These are phyloP conservation scores for Mycena sp. DNA, from an alignment of 1,284 basidiomycete genomes.

Conservation along the genomic window DNA sequence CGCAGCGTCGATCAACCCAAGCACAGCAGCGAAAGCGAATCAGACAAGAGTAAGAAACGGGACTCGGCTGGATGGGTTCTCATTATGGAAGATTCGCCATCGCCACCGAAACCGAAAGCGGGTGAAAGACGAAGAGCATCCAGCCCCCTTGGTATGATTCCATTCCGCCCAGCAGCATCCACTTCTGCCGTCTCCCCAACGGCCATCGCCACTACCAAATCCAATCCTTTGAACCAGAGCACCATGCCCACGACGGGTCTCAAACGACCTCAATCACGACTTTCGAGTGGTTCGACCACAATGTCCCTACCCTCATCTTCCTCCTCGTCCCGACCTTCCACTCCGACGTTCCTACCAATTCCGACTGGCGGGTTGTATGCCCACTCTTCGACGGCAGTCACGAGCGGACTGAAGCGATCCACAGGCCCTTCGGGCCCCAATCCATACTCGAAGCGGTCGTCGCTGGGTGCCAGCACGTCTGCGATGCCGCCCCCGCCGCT, in stretches of 20 bases:
- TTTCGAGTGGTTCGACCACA: conserved; percentile 67
- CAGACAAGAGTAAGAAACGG: conserved; percentile 50
- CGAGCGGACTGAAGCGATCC: conserved; percentile 64
- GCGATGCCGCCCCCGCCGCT: conserved; percentile 40
- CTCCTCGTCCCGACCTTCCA: conserved; percentile 73
- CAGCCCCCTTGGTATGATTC: conserved; percentile 59
- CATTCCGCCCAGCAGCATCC: conserved; percentile 49
- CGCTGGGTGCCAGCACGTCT: conserved; percentile 58
- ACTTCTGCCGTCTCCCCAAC: conserved; percentile 51
- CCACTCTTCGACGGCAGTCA: conserved; percentile 45
- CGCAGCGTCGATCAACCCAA: conserved; percentile 50
- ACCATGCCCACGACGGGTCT: conserved; percentile 50
- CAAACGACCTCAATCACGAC: conserved; percentile 73
- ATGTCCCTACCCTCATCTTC: conserved; percentile 76
- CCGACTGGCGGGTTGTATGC: conserved; percentile 61
- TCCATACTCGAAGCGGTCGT: conserved; percentile 65
- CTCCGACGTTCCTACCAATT: conserved; percentile 78
- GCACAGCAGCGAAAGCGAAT: conserved; percentile 51
- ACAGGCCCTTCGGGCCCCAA: conserved; percentile 56
- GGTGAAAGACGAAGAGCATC: conserved; percentile 67
- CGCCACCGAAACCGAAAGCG: conserved; percentile 66
- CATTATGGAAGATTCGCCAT: conserved; percentile 83
- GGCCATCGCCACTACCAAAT: conserved; percentile 41
- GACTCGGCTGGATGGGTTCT: conserved; percentile 83
- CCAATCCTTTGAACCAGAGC: conserved; percentile 50